Conservation (phyloP, 1,284 basidiomycete genomes). For the Limonomyces culmigenus region DNA sequence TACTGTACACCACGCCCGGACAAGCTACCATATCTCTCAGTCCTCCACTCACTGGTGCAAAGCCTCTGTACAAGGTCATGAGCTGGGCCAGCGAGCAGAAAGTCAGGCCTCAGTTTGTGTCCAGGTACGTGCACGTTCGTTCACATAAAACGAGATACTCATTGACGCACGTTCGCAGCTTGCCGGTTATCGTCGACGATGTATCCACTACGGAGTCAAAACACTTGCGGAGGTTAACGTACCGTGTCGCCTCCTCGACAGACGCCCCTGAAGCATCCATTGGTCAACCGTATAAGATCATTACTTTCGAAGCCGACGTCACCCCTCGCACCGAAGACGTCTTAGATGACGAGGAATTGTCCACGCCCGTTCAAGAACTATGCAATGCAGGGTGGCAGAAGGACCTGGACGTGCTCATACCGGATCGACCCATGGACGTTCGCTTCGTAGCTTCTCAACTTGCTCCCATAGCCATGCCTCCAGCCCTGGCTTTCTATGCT, state of each 20-base stretch:
- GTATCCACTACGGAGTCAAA: slow-evolving; percentile 19
- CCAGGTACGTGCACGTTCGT: slow-evolving; percentile 24
- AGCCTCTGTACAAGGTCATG: slow-evolving; percentile 24
- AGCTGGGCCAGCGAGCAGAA: slow-evolving; percentile 26
- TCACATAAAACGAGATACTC: slow-evolving; percentile 3
- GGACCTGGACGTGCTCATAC: too few relatives aligned
- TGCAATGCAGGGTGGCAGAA: too few relatives aligned
- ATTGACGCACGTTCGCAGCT: slow-evolving; percentile 16
- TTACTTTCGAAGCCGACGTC: too few relatives aligned
- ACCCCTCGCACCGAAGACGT: too few relatives aligned
- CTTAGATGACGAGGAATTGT: too few relatives aligned
- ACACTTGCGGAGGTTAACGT: slow-evolving; percentile 36
- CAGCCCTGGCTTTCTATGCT: too few relatives aligned
- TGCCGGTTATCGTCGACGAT: slow-evolving; percentile 24
- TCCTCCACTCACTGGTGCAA: slow-evolving; percentile 32
- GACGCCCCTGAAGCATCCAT: slow-evolving; percentile 7
- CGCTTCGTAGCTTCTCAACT: too few relatives aligned
- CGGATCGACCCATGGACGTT: too few relatives aligned
- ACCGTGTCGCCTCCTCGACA: slow-evolving; percentile 20
- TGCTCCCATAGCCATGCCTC: too few relatives aligned
- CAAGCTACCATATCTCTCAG: slow-evolving; percentile 20
- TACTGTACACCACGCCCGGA: slow-evolving; percentile 26
- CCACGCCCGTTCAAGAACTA: too few relatives aligned
- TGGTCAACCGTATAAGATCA: too few relatives aligned
- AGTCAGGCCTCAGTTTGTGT: slow-evolving; percentile 26